These are phyloP conservation scores for Coemansia guatemalensis DNA, from an alignment of 192 early-diverging fungal species.

Conservation along the genomic window DNA sequence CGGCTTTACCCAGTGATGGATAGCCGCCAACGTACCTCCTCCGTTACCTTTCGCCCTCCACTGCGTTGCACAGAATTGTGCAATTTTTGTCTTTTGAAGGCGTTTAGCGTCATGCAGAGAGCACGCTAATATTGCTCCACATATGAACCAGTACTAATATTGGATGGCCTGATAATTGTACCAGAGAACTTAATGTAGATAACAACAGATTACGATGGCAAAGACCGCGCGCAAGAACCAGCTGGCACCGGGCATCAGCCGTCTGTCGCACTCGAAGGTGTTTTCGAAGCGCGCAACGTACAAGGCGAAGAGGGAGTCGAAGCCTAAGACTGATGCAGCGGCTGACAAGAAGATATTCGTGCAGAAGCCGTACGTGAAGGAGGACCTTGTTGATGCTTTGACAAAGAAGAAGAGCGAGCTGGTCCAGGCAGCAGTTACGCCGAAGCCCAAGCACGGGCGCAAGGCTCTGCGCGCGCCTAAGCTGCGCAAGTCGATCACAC, in stretches of 20 bases:
- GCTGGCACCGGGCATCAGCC: conserved; percentile 82
- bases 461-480: conserved; percentile 68
- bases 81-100: background rate
- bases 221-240: conserved; percentile 75
- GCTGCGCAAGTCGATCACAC: conserved; percentile 91
- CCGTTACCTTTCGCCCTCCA: background rate
- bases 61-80: background rate
- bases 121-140: background rate
- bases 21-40: background rate
- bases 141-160: background rate
- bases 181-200: conserved; percentile 16
- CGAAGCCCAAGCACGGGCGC: conserved; percentile 74
- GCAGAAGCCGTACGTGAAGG: conserved; percentile 58
- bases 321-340: conserved; percentile 36
- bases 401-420: conserved; percentile 67
- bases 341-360: conserved; percentile 32
- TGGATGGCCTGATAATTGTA: background rate
- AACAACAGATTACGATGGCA: conserved; percentile 56
- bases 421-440: conserved; percentile 86
- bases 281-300: conserved; percentile 87
- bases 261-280: conserved; percentile 77
- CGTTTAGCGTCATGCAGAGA: no score
- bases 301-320: conserved; percentile 79
- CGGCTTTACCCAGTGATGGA: background rate
- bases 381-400: conserved; percentile 74